Evolutionary conservation across 257 asterid genomes (phyloP).

Genomic region (Leonotis leonurus): DNA sequence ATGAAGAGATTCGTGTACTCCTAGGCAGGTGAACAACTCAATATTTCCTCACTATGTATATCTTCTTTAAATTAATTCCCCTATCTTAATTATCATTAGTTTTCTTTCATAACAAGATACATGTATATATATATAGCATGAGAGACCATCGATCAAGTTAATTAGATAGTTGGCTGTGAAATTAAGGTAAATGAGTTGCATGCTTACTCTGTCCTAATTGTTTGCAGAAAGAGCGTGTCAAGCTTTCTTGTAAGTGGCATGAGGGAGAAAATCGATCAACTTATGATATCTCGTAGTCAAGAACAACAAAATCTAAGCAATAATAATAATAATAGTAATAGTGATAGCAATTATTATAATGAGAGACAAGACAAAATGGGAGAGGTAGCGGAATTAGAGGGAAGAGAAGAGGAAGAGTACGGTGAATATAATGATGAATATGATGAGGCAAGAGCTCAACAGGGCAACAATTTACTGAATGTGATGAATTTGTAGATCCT

Average conservation of each 20-base stretch:
- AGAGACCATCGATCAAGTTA: too few relatives aligned
- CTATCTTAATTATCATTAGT: too few relatives aligned
- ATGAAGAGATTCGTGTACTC: conserved; percentile 62
- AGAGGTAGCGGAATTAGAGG: background rate
- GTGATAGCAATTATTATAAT: background rate
- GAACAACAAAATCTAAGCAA: conserved; percentile 13
- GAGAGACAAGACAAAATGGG: conserved; percentile 14
- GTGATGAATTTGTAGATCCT: conserved; percentile 29
- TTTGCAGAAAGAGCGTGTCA: conserved; percentile 74
- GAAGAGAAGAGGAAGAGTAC: conserved; percentile 2
- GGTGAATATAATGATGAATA: conserved; percentile 29
- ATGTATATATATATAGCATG: too few relatives aligned
- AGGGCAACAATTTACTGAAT: conserved; percentile 27
- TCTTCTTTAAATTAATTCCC: too few relatives aligned
- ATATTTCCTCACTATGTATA: too few relatives aligned
- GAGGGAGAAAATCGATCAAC: conserved; percentile 55
- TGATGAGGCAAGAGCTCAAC: conserved; percentile 37
- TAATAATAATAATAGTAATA: background rate
- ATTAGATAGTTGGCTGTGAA: too few relatives aligned
- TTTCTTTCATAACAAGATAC: too few relatives aligned
- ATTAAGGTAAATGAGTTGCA: too few relatives aligned
- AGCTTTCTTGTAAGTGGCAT: conserved; percentile 62
- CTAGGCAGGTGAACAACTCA: conserved; percentile 49
- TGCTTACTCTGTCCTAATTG: too few relatives aligned
- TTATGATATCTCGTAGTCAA: conserved; percentile 54